Percentiles rank a stretch among this genome's conserved stretches.
Evolutionary conservation across 352 stramenopile species (phyloP).

Genomic region (Pythium apleroticum): DNA sequence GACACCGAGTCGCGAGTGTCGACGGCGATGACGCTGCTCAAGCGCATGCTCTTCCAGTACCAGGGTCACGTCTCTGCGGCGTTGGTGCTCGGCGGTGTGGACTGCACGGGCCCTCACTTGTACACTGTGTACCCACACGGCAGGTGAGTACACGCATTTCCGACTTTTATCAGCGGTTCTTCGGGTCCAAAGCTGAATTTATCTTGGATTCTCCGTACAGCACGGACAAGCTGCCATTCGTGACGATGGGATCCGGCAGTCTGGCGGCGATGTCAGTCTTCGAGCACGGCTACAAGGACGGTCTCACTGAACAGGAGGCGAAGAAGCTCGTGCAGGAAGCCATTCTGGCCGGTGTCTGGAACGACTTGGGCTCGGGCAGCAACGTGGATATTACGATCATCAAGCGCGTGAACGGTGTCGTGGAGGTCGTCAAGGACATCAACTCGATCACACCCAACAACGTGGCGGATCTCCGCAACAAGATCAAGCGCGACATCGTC

Average conservation of each 20-base stretch:
- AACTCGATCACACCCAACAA: slow-evolving; percentile 95
- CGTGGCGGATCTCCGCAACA: slow-evolving; percentile 80
- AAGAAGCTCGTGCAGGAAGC: slow-evolving; percentile 95
- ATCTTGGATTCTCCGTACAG: slow-evolving; percentile 25
- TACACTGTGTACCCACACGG: slow-evolving; percentile 99
- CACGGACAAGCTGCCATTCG: slow-evolving; percentile 97
- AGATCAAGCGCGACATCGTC: slow-evolving; percentile 85
- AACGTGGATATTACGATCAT: slow-evolving; percentile 98
- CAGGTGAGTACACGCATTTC: slow-evolving; percentile 31
- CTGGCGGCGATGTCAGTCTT: slow-evolving; percentile 98
- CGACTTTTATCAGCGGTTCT: slow-evolving; percentile 4
- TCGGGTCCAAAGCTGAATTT: slow-evolving; percentile 4
- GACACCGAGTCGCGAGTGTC: slow-evolving; percentile 91
- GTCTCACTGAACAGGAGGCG: slow-evolving; percentile 96
- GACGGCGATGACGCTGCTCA: slow-evolving; percentile 96
- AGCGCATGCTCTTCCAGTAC: slow-evolving; percentile 96
- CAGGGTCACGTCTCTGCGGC: slow-evolving; percentile 96
- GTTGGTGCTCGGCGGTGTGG: slow-evolving; percentile 97
- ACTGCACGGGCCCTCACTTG: slow-evolving; percentile 94
- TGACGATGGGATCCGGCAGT: slow-evolving; percentile 98
- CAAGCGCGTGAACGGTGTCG: slow-evolving; percentile 81
- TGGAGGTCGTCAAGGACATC: slow-evolving; percentile 87
- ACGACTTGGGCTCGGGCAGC: slow-evolving; percentile 96
- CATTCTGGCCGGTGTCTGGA: slow-evolving; percentile 97
- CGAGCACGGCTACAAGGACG: slow-evolving; percentile 93